Base-by-base conservation (phyloP, 257 asterid species). In the Nicotiana paniculata region DNA sequence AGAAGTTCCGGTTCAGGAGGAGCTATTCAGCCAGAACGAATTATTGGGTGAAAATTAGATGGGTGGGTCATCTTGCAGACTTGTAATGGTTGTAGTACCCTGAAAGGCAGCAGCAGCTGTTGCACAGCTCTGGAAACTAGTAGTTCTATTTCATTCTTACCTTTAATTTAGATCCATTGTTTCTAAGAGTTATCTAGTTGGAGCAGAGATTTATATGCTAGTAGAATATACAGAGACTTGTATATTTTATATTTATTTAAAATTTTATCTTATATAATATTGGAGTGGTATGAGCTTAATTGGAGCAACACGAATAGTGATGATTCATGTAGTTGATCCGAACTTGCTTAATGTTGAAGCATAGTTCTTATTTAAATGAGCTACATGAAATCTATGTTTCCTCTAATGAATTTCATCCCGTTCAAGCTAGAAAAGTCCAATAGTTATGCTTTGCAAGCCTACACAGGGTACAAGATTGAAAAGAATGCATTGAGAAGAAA, bases 1-100 rank as follows among this genome's bases (percentile, higher is more conserved):
- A 65, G 93, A 91, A 15, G 90, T 91, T 82, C 96, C 97, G 6
- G 89, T 93, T 82, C 97, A 93, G 77, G 89, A 84, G 64, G 93
- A 90, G 84, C 95, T 93, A 7, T 93, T 86, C 79, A 88, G 82
- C 21, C 93, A 91, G 85, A 88, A 83, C 81, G 97, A 92, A 82
- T 88, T 93, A 83, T 86, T 24, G 57, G 96, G 95, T 33, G 93
- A 87, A 58, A 32, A 21, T 65, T 74, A 72, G 15, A 48, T 21
- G 79, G 8, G 12, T 18, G 9, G 39, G 32, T 74, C 13, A 6
- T 48, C 8, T 48, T 46, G 2, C 28, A 9, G 55, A 10, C 17
- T 39, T n/a, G 18, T 4, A 37, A 37, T 33, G 28, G 26, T 8
- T 16, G 53, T 35, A 35, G 53, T 11, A 18, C 10, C 55, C 53